Evolutionary conservation across 2,329 filamentous ascomycete species (phyloP), one percentile per base, ranked within the genome.

Genomic region (Trichoderma gracile): DNA sequence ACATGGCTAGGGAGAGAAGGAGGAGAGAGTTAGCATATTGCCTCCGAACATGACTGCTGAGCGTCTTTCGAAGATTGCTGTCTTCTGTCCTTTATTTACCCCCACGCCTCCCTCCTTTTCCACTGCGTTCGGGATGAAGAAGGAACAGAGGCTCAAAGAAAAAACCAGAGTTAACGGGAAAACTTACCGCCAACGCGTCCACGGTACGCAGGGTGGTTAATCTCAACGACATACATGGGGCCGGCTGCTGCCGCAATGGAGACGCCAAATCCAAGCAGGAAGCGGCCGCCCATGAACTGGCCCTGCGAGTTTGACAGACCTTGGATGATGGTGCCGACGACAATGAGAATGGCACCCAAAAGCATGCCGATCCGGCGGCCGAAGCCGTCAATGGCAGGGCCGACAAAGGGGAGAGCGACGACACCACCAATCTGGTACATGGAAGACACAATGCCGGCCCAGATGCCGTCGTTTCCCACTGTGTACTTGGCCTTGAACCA

Each of bases 211-310:
- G 80, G 80, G 68, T 81, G 78, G 58, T 77, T 77, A 38, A 81
- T 76, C 69, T 82, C 81, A 23, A 81, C 76, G 19, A 81, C 79
- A 68, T 81, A 82, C 42, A 55, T 67, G 27, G 66, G 64, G 5
- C 64, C 66, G 3, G 61, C 66, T 1, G 66, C 53, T 8, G 58
- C 77, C 19, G 78, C 78, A 66, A 83, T 78, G 47, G 78, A 77
- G 27, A 82, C 80, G 59, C 72, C 72, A 42, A 73, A 87, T 60
- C 86, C 86, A 3, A 88, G 80, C 21, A 88, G 73, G 74, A 88
- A 87, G 30, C 85, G 81, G n/a, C 85, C 85, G 49, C 80, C 81
- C 73, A 83, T 80, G 69, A 82, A 83, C 64, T 81, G 78, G 10
- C 73, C 73, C 65, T 69, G 72, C 63, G 54, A 70, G 60, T 71